These are phyloP conservation scores for Cytospora paraplurivora DNA, from an alignment of 2,329 filamentous ascomycete genomes.

Conservation along the genomic window DNA sequence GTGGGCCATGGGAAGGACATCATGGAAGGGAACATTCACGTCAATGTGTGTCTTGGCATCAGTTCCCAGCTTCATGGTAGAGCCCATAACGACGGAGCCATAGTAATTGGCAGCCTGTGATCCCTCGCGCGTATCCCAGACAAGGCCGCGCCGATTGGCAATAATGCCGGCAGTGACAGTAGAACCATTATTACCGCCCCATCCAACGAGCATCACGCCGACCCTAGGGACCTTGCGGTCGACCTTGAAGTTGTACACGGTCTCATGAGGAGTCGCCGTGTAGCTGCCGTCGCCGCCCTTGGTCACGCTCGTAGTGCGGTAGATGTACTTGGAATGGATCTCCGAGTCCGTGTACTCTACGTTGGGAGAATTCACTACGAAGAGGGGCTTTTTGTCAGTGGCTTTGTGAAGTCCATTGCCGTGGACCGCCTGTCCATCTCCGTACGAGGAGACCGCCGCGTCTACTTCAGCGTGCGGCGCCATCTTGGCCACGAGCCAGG, in stretches of 20 bases:
- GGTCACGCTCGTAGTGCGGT: constrained; percentile 86
- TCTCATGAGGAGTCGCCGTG: constrained; percentile 84
- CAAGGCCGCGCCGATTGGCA: constrained; percentile 83
- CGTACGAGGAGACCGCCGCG: constrained; percentile 56
- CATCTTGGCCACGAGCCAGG: constrained; percentile 60
- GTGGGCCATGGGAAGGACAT: constrained; percentile 94
- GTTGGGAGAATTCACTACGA: constrained; percentile 89
- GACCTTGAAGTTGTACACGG: constrained; percentile 95
- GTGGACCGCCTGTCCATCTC: constrained; percentile 55
- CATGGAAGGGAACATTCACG: constrained; percentile 94
- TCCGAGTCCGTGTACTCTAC: constrained; percentile 85
- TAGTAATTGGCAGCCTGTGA: constrained; percentile 91
- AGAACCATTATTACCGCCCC: constrained; percentile 97
- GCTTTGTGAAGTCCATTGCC: constrained; percentile 37
- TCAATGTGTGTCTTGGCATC: constrained; percentile 83
- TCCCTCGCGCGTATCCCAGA: constrained; percentile 94
- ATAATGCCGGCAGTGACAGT: constrained; percentile 97
- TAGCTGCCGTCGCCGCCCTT: constrained; percentile 71
- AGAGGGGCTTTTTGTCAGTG: constrained; percentile 60
- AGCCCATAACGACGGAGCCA: constrained; percentile 94
- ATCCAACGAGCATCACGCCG: constrained; percentile 96
- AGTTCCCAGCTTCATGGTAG: constrained; percentile 93
- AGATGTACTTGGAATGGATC: constrained; percentile 94
- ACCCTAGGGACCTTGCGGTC: constrained; percentile 90
- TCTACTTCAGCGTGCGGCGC: constrained; percentile 81